Base-by-base conservation (phyloP, 2,329 filamentous ascomycete genomes). In the Sporothrix sp. region DNA sequence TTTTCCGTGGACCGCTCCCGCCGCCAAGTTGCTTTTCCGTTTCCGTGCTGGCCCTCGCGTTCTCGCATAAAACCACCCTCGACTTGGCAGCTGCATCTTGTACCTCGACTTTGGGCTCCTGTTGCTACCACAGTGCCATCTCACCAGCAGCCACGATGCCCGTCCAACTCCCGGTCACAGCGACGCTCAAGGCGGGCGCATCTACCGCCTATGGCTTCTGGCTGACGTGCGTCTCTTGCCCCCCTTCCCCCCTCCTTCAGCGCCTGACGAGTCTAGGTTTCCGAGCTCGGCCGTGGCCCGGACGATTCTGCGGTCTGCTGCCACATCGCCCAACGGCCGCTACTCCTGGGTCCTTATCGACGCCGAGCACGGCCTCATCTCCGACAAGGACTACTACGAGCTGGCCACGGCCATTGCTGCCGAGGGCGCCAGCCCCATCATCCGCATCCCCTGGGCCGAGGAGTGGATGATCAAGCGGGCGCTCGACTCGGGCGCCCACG, bases 401-500 rank as follows among this genome's bases (percentile, higher is more conserved):
- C 53, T 58, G 18, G 51, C 33, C 33, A 51, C 53, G 36, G 69
- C 69, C 8, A 66, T 72, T 55, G 65, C 68, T 9, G 61, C 63
- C 16, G 63, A 62, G 40, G 66, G 68, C 20, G 66, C 68, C 33
- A 70, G 68, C 53, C 55, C 57, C 51, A 65, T 72, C 48, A 68
- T 72, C 18, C 62, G 66, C 47, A 72, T 81, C 37, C 69, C 74
- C 13, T 74, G 74, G 23, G 77, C 77, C 51, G 75, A 81, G 63
- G 68, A 72, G 43, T 80, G 75, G 76, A 78, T 79, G 75, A 75
- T 81, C 52, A 81, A 81, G 60, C 66, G 77, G 46, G 78, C 78
- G 10, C 68, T 82, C 33, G 78, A 81, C 57, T 65, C 75, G 39
- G 78, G 78, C 33, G 77, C 78, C 7, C 77, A 81, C 59, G 78